Evolutionary conservation across 345 rosid genomes (phyloP), one percentile per base, ranked within the genome.

Genomic region (Pistacia atlantica): DNA sequence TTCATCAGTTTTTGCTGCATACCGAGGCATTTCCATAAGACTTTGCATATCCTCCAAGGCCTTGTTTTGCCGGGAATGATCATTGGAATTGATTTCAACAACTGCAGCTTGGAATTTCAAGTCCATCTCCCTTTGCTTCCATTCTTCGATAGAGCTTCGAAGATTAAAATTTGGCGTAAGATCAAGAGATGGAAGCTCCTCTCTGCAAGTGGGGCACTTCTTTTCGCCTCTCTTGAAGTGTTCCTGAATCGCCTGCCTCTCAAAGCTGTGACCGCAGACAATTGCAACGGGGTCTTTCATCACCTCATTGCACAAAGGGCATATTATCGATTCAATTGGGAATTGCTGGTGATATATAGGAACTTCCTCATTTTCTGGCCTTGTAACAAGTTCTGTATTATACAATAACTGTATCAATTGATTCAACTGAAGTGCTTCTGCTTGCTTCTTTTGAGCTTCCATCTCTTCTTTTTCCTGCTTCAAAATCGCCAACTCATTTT

Each of bases 221-320:
- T 60, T 84, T 61, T 83, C 52, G 11, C 86, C 89, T 55, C 66
- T 61, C 42, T 74, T 62, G 65, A 86, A 85, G 74, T 79, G 72
- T 37, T 84, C 74, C 74, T 57, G 79, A 60, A 88, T 86, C 8
- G 91, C 91, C 74, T 75, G 65, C 77, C 87, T 80, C 79, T 86
- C 87, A 69, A 88, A 88, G 81, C 91, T 86, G 73, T 84, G 89
- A 52, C 91, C 87, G 1, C 87, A 88, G 25, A 76, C 59, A 49
- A 86, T 76, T 2, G 87, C 87, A 1, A 85, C 90, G 0, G 89
- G 89, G 56, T 87, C 90, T n/a, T 48, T 51, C 91, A 88, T 84
- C 78, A 86, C 77, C 80, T 80, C 84, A 59, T 82, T 81, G 79
- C 81, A 77, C 70, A 88, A 63, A 3, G 87, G 85, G 76, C 91